These are phyloP conservation scores for Aureobasidium subglaciale DNA, from an alignment of 2,329 filamentous ascomycete species.

Conservation along the genomic window DNA sequence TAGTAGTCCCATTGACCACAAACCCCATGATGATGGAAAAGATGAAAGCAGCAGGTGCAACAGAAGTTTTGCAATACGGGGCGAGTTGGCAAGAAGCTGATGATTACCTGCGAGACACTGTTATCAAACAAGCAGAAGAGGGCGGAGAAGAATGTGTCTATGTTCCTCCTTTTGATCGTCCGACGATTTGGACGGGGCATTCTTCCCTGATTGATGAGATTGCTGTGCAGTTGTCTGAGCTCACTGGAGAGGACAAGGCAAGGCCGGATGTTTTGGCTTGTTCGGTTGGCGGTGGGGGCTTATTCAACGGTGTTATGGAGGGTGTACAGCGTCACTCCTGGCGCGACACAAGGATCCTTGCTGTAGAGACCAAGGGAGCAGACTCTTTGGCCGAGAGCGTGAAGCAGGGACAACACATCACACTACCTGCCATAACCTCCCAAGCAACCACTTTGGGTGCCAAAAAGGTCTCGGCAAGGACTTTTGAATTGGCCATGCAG, in stretches of 20 bases:
- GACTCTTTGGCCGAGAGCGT: constrained; percentile 62
- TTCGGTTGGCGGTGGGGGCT: constrained; percentile 71
- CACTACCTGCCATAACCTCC: constrained; percentile 64
- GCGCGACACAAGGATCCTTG: constrained; percentile 49
- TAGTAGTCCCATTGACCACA: constrained; percentile 64
- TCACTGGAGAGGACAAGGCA: constrained; percentile 27
- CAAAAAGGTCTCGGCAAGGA: constrained; percentile 59
- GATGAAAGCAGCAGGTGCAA: constrained; percentile 58
- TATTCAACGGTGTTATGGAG: constrained; percentile 68
- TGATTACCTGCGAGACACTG: constrained; percentile 51
- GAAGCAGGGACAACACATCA: constrained; percentile 45
- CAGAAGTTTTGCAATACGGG: constrained; percentile 62
- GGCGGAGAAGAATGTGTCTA: constrained; percentile 51
- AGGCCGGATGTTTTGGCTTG: constrained; percentile 65
- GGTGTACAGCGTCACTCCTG: constrained; percentile 49
- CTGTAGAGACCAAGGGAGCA: constrained; percentile 69
- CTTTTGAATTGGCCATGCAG: constrained; percentile 56
- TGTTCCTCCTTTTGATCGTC: constrained; percentile 63
- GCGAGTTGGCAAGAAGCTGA: constrained; percentile 65
- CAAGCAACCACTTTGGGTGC: constrained; percentile 69
- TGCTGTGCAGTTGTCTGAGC: constrained; percentile 31
- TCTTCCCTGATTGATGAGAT: constrained; percentile 51
- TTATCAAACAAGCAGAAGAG: constrained; percentile 38
- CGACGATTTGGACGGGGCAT: constrained; percentile 60
- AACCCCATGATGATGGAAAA: constrained; percentile 65